These are phyloP conservation scores for Colletotrichum kahawae DNA, from an alignment of 2,329 filamentous ascomycete genomes.

Conservation along the genomic window DNA sequence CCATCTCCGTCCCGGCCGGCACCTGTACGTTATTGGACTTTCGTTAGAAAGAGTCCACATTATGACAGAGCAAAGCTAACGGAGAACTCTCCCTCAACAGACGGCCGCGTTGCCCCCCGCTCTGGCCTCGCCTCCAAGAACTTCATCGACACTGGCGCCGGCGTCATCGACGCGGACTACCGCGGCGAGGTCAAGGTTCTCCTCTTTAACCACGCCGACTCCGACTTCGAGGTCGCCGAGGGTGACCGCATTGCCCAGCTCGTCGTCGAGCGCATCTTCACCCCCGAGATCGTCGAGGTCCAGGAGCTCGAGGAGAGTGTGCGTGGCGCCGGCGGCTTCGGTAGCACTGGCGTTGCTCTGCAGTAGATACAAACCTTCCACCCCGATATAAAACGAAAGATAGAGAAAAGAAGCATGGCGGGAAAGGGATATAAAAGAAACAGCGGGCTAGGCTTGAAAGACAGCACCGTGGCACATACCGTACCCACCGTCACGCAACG, in stretches of 20 bases:
- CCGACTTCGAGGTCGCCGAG: conserved; percentile 80
- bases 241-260: conserved; percentile 95
- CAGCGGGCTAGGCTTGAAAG: not conserved
- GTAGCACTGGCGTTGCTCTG: conserved; percentile 72
- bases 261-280: conserved; percentile 92
- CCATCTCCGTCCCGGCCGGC: conserved; percentile 86
- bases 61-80: not conserved
- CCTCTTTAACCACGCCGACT: conserved; percentile 88
- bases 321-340: conserved; percentile 88
- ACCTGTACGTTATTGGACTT: conserved; percentile 69
- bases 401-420: not conserved
- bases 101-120: conserved; percentile 88
- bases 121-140: conserved; percentile 93
- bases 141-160: conserved; percentile 94
- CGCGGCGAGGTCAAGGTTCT: conserved; percentile 92
- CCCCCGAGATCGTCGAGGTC: conserved; percentile 90
- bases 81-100: conserved; percentile 44
- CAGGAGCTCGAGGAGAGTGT: conserved; percentile 88
- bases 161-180: conserved; percentile 98
- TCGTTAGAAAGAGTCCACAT: too few relatives aligned
- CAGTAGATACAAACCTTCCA: not conserved
- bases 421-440: not conserved
- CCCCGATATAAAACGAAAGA: not conserved
- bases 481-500: not conserved
- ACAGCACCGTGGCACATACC: not conserved